These are phyloP conservation scores for Pterocarpus santalinus DNA, from an alignment of 306 rosid species.

Conservation along the genomic window DNA sequence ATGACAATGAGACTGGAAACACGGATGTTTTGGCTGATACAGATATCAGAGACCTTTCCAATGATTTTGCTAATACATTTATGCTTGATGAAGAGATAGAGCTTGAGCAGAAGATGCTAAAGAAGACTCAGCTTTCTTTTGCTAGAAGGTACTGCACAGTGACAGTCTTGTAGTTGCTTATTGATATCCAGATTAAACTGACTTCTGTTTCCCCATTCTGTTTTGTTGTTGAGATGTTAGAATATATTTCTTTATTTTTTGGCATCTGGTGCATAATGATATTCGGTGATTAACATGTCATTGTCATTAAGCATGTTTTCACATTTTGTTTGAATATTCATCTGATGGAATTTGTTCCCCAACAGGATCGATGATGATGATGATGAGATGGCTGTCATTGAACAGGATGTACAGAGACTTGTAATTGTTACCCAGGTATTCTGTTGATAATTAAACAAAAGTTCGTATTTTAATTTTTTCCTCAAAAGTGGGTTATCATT, in stretches of 20 bases:
- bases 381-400: constrained; percentile 78
- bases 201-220: background rate
- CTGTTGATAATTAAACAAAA: constrained; percentile 12
- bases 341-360: constrained; percentile 48
- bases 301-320: constrained; percentile 20
- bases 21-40: constrained; percentile 48
- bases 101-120: constrained; percentile 70
- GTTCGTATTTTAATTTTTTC: constrained; percentile 8
- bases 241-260: background rate
- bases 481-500: constrained; percentile 17
- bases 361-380: constrained; percentile 85
- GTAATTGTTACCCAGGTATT: constrained; percentile 96
- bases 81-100: constrained; percentile 98
- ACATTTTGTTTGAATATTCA: constrained; percentile 20
- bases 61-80: constrained; percentile 87
- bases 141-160: constrained; percentile 64
- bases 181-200: constrained; percentile 4
- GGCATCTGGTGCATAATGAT: background rate
- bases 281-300: constrained; percentile 24
- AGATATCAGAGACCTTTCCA: constrained; percentile 64
- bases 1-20: constrained; percentile 55
- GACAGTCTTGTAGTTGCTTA: constrained; percentile 24
- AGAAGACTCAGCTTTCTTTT: constrained; percentile 62
- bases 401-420: constrained; percentile 90
- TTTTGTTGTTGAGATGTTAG: constrained; percentile 30